These are phyloP conservation scores for Cyberlindnera nakhonratchasimensis DNA, from an alignment of 805 yeast species.

Conservation along the genomic window DNA sequence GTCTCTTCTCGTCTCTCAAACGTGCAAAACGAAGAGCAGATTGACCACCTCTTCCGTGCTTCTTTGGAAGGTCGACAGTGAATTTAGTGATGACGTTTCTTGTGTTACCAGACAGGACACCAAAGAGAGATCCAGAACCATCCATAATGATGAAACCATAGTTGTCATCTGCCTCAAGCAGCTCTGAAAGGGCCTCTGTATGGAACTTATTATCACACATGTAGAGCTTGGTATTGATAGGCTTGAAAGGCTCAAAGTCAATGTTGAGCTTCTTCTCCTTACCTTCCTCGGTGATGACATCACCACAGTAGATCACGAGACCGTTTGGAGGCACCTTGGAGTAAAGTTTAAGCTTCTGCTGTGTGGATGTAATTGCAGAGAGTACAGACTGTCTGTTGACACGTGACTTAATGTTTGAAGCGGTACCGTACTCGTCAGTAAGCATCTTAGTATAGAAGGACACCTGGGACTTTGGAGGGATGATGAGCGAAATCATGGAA, in stretches of 20 bases:
- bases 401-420: slow-evolving; percentile 95
- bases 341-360: slow-evolving; percentile 90
- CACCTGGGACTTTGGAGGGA: slow-evolving; percentile 94
- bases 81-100: slow-evolving; percentile 95
- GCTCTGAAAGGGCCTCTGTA: slow-evolving; percentile 92
- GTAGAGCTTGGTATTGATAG: slow-evolving; percentile 94
- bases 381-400: slow-evolving; percentile 94
- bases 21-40: slow-evolving; percentile 99
- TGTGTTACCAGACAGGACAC: slow-evolving; percentile 93
- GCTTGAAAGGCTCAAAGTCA: slow-evolving; percentile 98
- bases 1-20: slow-evolving; percentile 98
- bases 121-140: slow-evolving; percentile 97
- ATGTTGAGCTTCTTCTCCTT: slow-evolving; percentile 95
- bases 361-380: slow-evolving; percentile 97
- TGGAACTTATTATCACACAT: slow-evolving; percentile 98
- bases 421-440: slow-evolving; percentile 98
- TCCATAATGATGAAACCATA: slow-evolving; percentile 99
- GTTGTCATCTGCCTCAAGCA: slow-evolving; percentile 91
- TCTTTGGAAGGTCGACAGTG: slow-evolving; percentile 96
- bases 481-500: slow-evolving; percentile 94
- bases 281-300: slow-evolving; percentile 94
- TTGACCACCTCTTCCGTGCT: slow-evolving; percentile 99
- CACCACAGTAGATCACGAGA: slow-evolving; percentile 96
- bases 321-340: slow-evolving; percentile 92
- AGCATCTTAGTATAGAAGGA: slow-evolving; percentile 84